Evolutionary conservation across 768 basidiomycete genomes (phyloP), one percentile per base, ranked within the genome.

Genomic region (Tephrocybe sp.): DNA sequence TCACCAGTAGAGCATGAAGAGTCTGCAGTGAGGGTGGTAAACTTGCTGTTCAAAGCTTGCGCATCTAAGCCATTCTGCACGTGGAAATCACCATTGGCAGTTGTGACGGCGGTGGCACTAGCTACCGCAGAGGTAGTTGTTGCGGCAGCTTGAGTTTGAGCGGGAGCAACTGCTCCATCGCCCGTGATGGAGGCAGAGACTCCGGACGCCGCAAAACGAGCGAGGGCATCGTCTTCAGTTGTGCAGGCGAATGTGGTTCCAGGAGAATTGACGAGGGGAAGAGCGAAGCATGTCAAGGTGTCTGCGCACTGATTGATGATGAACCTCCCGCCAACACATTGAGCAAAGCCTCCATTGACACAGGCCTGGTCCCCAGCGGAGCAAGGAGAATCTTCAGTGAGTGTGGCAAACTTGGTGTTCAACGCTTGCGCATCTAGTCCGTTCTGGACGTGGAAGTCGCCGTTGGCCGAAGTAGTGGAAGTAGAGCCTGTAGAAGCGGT

Each of bases 291-390:
- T 21, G 58, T 62, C 21, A 65, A 52, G 12, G 60, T 56, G 2
- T 42, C 56, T 1, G 57, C 61, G 46, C 71, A 72, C 13, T 57
- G 42, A 4, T 62, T 64, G 23, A 57, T 52, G 22, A 58, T 61
- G 52, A 70, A 72, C 34, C 58, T 57, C 27, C 78, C 78, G 27
- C 59, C 60, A 21, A 74, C 76, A 55, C 81, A 82, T 52, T 76
- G 76, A 4, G 78, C 78, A 34, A 82, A 74, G 6, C 63, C 48
- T 25, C 57, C 58, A 45, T 63, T 56, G 11, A 80, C 52, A 53
- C 80, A 82, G 2, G 77, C 79, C 24, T 69, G 56, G 19, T 71
- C 63, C 16, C 76, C 74, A 42, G 55, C 57, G 1, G 62, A 65
- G 62, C 78, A 80, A 8, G 64, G 21, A n/a, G 75, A 70, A 47